Evolutionary conservation across 306 rosid genomes (phyloP).

Genomic region (Quercus mongolica): DNA sequence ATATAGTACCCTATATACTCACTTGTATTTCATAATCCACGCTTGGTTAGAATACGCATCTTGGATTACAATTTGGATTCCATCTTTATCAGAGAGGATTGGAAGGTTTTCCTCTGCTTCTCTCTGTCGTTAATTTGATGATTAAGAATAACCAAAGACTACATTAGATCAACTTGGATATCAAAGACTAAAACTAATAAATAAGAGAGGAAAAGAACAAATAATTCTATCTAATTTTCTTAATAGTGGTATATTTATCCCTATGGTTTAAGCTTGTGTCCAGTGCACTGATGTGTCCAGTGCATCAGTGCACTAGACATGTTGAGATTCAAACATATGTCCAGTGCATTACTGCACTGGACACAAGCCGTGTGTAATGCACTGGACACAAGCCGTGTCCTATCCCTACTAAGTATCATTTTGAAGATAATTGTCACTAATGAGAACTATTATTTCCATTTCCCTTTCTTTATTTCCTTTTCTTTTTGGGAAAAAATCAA

Average conservation of each 20-base stretch:
- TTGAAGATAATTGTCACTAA: background rate
- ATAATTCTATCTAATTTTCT: background rate
- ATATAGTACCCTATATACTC: background rate
- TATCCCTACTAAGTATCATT: background rate
- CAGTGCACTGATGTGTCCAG: too few species aligned
- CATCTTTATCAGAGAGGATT: conserved; percentile 34
- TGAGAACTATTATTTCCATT: background rate
- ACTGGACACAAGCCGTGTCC: too few species aligned
- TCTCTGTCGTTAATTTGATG: conserved; percentile 28
- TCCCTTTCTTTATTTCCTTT: background rate
- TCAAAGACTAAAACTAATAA: background rate
- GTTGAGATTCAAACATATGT: too few species aligned
- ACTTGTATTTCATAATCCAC: conserved; percentile 61
- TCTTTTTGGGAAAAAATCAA: conserved; percentile 8
- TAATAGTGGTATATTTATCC: background rate
- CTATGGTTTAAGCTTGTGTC: too few species aligned
- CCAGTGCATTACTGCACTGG: too few species aligned
- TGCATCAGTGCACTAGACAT: too few species aligned
- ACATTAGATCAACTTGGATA: background rate
- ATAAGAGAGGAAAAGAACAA: background rate
- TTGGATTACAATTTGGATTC: conserved; percentile 34
- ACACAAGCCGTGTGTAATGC: too few species aligned
- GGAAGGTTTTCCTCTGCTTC: conserved; percentile 66
- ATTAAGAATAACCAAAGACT: background rate
- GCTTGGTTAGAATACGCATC: conserved; percentile 37